These are phyloP conservation scores for Salinomyces thailandicus DNA, from an alignment of 2,329 filamentous ascomycete species.

Conservation along the genomic window DNA sequence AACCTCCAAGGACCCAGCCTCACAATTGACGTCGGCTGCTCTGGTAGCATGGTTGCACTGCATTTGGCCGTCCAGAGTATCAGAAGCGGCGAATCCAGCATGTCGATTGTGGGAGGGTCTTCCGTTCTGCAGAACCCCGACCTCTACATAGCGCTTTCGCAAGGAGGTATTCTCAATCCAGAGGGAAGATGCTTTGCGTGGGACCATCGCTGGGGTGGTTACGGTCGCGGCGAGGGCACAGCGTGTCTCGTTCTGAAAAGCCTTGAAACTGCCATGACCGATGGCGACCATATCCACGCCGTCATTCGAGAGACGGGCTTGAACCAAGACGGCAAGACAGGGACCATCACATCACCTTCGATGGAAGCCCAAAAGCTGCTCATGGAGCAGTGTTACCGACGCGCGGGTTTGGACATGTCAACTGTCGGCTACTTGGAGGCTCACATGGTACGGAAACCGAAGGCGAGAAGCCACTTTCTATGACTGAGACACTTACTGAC, in stretches of 20 bases:
- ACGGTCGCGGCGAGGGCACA: neutral
- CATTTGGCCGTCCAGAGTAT: neutral
- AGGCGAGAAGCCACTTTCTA: too few species aligned
- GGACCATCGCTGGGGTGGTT: neutral
- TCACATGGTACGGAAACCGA: neutral
- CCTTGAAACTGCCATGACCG: neutral
- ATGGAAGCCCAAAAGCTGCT: neutral
- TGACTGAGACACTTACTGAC: too few species aligned
- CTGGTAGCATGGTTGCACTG: neutral
- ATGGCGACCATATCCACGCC: neutral
- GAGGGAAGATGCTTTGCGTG: neutral
- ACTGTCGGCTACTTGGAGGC: neutral
- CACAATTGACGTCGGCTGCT: slow-evolving; percentile 13
- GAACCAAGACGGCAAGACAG: neutral
- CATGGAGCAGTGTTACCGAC: too few species aligned
- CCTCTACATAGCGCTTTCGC: neutral
- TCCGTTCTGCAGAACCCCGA: neutral
- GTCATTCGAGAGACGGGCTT: neutral
- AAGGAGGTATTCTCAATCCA: neutral
- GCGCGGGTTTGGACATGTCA: neutral
- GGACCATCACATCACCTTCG: neutral
- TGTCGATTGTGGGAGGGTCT: neutral
- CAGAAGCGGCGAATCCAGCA: neutral
- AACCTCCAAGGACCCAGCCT: neutral
- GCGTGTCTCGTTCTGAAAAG: neutral